Evolutionary conservation across 2,329 filamentous ascomycete genomes (phyloP).

Genomic region (Cryoendolithus antarcticus): DNA sequence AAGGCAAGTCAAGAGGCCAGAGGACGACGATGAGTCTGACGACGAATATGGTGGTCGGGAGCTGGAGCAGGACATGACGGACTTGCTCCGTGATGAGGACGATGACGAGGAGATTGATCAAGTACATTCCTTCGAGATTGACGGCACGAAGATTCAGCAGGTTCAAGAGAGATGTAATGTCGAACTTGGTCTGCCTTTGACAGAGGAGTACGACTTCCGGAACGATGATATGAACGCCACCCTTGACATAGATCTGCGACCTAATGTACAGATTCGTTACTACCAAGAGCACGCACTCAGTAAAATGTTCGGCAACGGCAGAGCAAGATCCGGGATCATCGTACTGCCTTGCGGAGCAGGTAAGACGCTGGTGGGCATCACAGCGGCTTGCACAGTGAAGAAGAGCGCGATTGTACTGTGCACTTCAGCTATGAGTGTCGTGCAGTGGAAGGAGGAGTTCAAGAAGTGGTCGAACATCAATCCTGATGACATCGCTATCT

Average conservation of each 20-base stretch:
- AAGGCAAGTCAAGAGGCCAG: constrained; percentile 31
- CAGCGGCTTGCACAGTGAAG: constrained; percentile 92
- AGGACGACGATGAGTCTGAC: constrained; percentile 39
- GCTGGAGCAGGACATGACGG: constrained; percentile 49
- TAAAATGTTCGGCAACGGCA: constrained; percentile 98
- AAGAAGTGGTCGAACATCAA: constrained; percentile 98
- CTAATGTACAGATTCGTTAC: constrained; percentile 76
- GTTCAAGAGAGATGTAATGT: constrained; percentile 78
- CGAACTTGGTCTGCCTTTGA: constrained; percentile 70
- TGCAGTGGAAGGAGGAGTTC: constrained; percentile 94
- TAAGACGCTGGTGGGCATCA: constrained; percentile 96
- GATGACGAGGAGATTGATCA: constrained; percentile 79
- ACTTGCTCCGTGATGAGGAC: constrained; percentile 59
- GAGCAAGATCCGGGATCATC: constrained; percentile 94
- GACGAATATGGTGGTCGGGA: constrained; percentile 40
- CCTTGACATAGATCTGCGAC: constrained; percentile 84
- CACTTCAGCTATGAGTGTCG: constrained; percentile 94
- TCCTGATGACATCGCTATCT: constrained; percentile 83
- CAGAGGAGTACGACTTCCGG: constrained; percentile 95
- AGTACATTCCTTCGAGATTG: constrained; percentile 88
- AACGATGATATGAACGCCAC: constrained; percentile 83
- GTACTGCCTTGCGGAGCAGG: constrained; percentile 92
- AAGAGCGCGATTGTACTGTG: constrained; percentile 92
- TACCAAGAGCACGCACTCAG: constrained; percentile 96
- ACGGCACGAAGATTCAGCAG: constrained; percentile 65